Evolutionary conservation across 768 basidiomycete species (phyloP).

Genomic region (Boletus subcaerulescens): DNA sequence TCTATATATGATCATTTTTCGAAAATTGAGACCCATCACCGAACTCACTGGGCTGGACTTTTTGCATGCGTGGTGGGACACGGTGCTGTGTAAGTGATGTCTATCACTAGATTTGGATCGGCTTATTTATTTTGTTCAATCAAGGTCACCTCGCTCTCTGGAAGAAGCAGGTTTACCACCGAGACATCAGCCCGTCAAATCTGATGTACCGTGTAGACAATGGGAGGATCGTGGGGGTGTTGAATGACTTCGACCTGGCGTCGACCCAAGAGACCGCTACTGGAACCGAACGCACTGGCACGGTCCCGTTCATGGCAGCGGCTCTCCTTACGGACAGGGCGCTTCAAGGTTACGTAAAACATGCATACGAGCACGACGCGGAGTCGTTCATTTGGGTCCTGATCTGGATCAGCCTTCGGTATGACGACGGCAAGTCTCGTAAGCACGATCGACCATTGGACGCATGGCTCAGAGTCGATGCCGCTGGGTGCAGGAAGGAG

Average conservation of each 20-base stretch:
- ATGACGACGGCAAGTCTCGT: neutral
- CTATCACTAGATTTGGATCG: too few species aligned
- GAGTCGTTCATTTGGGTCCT: neutral
- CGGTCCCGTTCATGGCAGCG: neutral
- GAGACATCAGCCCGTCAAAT: neutral
- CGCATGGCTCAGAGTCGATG: neutral
- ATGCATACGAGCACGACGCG: neutral
- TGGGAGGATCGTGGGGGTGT: neutral
- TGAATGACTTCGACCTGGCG: neutral
- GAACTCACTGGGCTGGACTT: neutral
- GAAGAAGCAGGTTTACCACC: neutral
- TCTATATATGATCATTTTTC: neutral
- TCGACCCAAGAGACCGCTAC: neutral
- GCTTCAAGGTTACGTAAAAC: neutral
- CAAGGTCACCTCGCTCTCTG: constrained; percentile 4
- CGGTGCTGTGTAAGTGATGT: constrained; percentile 1
- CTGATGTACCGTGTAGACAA: neutral
- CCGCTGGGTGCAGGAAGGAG: too few species aligned
- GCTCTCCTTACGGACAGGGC: neutral
- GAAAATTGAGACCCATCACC: neutral
- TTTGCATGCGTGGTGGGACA: neutral
- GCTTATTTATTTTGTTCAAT: too few species aligned
- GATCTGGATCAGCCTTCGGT: neutral
- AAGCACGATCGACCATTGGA: neutral
- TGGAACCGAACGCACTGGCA: neutral